A percentile compares a stretch with the other conserved stretches of the same genome.
These are phyloP conservation scores for Rubus idaeus DNA, from an alignment of 306 rosid species.

Conservation along the genomic window DNA sequence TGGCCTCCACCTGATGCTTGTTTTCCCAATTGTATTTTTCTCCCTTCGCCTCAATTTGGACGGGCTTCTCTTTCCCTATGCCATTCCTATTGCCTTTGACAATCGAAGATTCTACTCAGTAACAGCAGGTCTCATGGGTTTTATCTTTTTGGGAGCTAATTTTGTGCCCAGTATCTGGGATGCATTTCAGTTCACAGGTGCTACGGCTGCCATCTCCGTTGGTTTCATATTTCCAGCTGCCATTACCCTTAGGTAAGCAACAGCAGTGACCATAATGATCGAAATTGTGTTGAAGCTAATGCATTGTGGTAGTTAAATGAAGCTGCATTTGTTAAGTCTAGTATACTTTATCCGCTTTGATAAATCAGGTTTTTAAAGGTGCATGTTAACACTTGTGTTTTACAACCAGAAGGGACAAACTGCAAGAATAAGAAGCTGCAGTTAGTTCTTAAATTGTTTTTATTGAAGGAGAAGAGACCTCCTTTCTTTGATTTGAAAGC, in stretches of 20 bases:
- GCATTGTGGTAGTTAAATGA: too few relatives aligned
- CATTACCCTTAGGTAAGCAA: conserved; percentile 49
- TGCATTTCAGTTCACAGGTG: conserved; percentile 84
- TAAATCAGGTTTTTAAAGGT: not conserved
- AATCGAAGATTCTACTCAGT: conserved; percentile 51
- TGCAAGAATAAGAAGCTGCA: not conserved
- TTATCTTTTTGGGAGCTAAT: conserved; percentile 66
- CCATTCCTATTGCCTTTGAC: conserved; percentile 54
- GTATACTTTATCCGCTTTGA: too few relatives aligned
- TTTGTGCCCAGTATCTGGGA: conserved; percentile 77
- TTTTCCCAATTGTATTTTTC: conserved; percentile 71
- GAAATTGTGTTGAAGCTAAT: too few relatives aligned
- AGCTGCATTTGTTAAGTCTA: not conserved
- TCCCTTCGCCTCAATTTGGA: conserved; percentile 75
- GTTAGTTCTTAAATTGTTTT: not conserved
- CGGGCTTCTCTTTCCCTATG: conserved; percentile 63
- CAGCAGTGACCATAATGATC: not conserved
- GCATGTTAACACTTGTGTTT: not conserved
- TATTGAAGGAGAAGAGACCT: not conserved
- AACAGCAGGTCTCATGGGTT: conserved; percentile 51
- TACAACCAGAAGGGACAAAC: too few relatives aligned
- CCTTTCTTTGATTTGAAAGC: not conserved
- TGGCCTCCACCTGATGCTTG: conserved; percentile 75
- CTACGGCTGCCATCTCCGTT: conserved; percentile 58
- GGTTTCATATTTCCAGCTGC: conserved; percentile 76